Evolutionary conservation across 2,329 filamentous ascomycete species (phyloP), one percentile per base, ranked within the genome.

Genomic region (Xylariales sp.): DNA sequence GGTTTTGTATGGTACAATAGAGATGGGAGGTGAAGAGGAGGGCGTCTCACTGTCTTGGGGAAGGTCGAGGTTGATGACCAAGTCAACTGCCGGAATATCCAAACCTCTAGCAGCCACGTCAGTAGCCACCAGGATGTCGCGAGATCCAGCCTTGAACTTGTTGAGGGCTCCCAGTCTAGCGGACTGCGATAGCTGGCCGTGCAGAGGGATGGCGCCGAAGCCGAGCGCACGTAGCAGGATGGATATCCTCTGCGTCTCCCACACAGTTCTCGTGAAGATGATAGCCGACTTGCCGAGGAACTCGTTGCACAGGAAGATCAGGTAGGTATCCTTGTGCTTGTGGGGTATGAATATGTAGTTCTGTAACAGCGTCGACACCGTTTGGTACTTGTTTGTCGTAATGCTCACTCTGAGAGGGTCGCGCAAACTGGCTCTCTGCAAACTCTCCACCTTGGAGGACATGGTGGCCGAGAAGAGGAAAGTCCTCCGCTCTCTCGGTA

Each of bases 381-480:
- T 95, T 62, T 95, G 88, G 63, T 95, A 93, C 57, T 88, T 90
- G 61, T 77, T 88, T 40, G 76, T 78, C 43, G 81, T 88, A 54
- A 96, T 83, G 56, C 82, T 87, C 41, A 97, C 84, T 20, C 86
- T 78, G 6, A 94, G 71, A 0, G 91, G 91, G 51, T 95, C 89
- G 30, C 81, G 81, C 38, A 98, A 72, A 44, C 86, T 90, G 15
- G 93, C 93, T 37, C 93, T 81, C 59, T 97, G 93, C 32, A 98
- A 69, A 37, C 83, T 88, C 63, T 97, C 93, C 41, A 98, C 85
- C 60, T 96, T 95, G 44, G 83, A 89, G 51, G 82, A 89, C 76
- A 97, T 91, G 11, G 93, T 98, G 2, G 93, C 91, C 4, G 85
- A 93, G 71, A 95, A 97, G 29, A 98, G 82, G 56, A 84, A 93